phyloP scores from a whole-genome alignment of 2,329 filamentous ascomycete genomes.

The Metarhizium brunneum region DNA sequence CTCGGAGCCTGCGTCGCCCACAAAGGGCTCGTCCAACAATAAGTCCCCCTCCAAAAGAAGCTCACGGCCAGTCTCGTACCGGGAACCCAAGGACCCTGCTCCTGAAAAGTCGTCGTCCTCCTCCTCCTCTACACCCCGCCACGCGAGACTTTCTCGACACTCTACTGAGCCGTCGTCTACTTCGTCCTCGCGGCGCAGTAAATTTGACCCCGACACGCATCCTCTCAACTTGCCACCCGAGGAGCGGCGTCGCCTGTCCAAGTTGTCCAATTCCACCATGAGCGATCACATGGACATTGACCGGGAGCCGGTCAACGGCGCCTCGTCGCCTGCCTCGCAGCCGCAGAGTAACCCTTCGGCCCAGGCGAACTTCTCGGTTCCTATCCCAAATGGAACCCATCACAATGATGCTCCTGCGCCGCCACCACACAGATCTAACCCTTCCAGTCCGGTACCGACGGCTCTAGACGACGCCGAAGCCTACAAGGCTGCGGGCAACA shows the following conservation, averaged over 20 bases:
- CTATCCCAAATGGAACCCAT: slow-evolving; percentile 39
- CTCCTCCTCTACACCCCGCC: slow-evolving; percentile 22
- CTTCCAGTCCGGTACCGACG: slow-evolving; percentile 46
- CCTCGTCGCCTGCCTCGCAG: slow-evolving; percentile 42
- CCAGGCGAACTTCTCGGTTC: slow-evolving; percentile 39
- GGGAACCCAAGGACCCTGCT: slow-evolving; percentile 10
- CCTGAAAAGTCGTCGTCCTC: slow-evolving; percentile 13
- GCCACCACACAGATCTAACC: slow-evolving; percentile 61
- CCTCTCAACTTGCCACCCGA: slow-evolving; percentile 86
- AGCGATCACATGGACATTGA: slow-evolving; percentile 71
- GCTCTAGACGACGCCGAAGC: slow-evolving; percentile 71
- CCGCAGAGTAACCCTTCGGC: slow-evolving; percentile 24
- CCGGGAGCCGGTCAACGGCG: slow-evolving; percentile 46
- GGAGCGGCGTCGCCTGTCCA: slow-evolving; percentile 69
- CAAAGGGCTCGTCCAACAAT: slow-evolving; percentile 24
- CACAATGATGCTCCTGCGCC: slow-evolving; percentile 49
- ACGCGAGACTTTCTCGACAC: slow-evolving; percentile 37
- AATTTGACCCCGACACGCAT: slow-evolving; percentile 63
- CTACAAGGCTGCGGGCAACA: slow-evolving; percentile 90
- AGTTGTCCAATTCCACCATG: slow-evolving; percentile 50
- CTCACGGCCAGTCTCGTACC: slow-evolving; percentile 22
- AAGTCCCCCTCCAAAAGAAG: slow-evolving; percentile 19
- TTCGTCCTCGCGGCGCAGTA: slow-evolving; percentile 39
- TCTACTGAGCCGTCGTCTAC: slow-evolving; percentile 37
- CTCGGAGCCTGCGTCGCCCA: slow-evolving; percentile 27